A percentile compares a stretch with the other conserved stretches of the same genome.
Evolutionary conservation across 257 asterid species (phyloP).

Genomic region (Misopates orontium): DNA sequence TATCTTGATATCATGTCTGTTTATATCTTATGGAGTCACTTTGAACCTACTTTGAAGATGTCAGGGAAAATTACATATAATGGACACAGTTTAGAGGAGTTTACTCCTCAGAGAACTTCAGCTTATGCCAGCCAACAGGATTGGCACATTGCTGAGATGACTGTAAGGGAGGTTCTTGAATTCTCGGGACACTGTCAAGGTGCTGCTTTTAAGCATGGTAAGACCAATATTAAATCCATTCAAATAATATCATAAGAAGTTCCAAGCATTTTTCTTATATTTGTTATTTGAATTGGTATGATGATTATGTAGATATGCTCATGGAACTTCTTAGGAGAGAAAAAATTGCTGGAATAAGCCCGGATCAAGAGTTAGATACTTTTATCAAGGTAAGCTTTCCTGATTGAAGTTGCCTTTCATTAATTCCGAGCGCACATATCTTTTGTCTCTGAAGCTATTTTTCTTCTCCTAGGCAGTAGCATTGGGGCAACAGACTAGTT

Average conservation of each 20-base stretch:
- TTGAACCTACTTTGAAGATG: constrained; percentile 56
- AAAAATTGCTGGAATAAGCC: constrained; percentile 57
- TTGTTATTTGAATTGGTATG: constrained; percentile 15
- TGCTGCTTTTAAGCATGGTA: constrained; percentile 65
- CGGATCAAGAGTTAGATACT: constrained; percentile 63
- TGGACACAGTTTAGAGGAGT: constrained; percentile 63
- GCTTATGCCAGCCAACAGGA: constrained; percentile 74
- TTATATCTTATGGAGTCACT: constrained; percentile 29
- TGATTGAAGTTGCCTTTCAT: constrained; percentile 22
- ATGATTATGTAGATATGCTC: constrained; percentile 50
- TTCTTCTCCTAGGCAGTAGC: constrained; percentile 80
- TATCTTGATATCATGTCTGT: constrained; percentile 21
- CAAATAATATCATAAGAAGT: constrained; percentile 5
- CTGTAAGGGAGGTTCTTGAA: constrained; percentile 75
- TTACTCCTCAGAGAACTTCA: constrained; percentile 71
- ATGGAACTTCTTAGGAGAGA: constrained; percentile 75
- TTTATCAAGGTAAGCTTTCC: constrained; percentile 63
- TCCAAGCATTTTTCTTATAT: constrained; percentile 13
- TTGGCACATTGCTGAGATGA: constrained; percentile 75
- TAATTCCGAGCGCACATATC: background rate
- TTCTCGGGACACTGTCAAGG: constrained; percentile 75
- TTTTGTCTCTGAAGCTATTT: constrained; percentile 33
- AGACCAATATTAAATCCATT: constrained; percentile 23
- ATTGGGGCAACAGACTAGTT: constrained; percentile 72
- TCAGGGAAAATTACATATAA: constrained; percentile 68